These are phyloP conservation scores for Hymenoscyphus occultus DNA, from an alignment of 2,329 filamentous ascomycete genomes.

Conservation along the genomic window DNA sequence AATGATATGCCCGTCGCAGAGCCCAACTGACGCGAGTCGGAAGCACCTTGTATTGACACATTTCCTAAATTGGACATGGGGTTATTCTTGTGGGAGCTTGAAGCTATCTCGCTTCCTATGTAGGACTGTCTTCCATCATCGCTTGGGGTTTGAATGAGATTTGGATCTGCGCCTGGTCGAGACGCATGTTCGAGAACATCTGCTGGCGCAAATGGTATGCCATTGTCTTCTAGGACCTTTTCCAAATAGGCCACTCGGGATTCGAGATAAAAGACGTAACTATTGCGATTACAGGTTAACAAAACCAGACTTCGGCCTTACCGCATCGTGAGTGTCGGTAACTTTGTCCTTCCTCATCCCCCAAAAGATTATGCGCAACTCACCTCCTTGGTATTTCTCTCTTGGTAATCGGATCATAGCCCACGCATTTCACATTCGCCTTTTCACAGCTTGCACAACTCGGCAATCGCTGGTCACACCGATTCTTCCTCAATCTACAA, in stretches of 20 bases:
- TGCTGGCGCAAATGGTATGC: slow-evolving; percentile 69
- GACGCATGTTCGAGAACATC: slow-evolving; percentile 65
- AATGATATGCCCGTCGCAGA: slow-evolving; percentile 91
- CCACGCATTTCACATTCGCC: slow-evolving; percentile 85
- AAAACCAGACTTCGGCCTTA: not conserved
- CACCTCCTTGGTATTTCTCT: slow-evolving; percentile 82
- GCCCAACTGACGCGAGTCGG: slow-evolving; percentile 77
- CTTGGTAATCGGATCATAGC: slow-evolving; percentile 95
- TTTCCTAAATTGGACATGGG: slow-evolving; percentile 66
- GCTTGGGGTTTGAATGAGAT: slow-evolving; percentile 31
- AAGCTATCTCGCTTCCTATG: slow-evolving; percentile 24
- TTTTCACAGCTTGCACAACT: slow-evolving; percentile 92
- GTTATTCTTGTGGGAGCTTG: slow-evolving; percentile 24
- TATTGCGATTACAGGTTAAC: slow-evolving; percentile 35
- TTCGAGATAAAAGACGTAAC: slow-evolving; percentile 94
- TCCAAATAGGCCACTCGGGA: slow-evolving; percentile 82
- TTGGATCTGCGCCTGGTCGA: slow-evolving; percentile 35
- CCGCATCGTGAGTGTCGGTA: not conserved
- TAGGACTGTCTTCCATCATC: slow-evolving; percentile 29
- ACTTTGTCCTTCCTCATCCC: not conserved
- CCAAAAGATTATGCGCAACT: slow-evolving; percentile 23
- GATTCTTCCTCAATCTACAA: slow-evolving; percentile 87
- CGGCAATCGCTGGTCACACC: slow-evolving; percentile 89
- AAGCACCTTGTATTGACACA: slow-evolving; percentile 73
- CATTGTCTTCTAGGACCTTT: slow-evolving; percentile 64